Evolutionary conservation across 1,139 yeast species (phyloP).

Genomic region (Saccharomyces hybrid): DNA sequence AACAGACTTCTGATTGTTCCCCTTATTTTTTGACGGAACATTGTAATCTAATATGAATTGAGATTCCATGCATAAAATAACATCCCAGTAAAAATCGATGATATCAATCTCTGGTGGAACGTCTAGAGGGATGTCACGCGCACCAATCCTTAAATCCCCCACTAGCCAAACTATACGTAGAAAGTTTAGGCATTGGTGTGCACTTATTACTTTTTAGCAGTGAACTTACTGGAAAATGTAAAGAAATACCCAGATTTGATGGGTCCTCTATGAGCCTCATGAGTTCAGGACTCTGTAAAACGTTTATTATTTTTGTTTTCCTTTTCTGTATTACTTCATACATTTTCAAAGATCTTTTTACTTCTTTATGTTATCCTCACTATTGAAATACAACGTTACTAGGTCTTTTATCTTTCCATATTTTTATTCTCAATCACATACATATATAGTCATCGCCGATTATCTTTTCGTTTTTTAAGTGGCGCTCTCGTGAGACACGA

Average conservation of each 20-base stretch:
- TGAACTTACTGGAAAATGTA: slow-evolving; percentile 18
- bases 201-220: slow-evolving; percentile 13
- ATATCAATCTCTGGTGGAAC: slow-evolving; percentile 6
- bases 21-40: neutral
- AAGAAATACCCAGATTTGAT: slow-evolving; percentile 13
- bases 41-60: slow-evolving; percentile 18
- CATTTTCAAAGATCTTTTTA: neutral
- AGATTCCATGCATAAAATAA: slow-evolving; percentile 25
- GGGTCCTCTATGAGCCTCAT: slow-evolving; percentile 11
- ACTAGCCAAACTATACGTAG: slow-evolving; percentile 11
- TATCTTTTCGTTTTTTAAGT: neutral
- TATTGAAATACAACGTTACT: neutral
- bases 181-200: slow-evolving; percentile 5
- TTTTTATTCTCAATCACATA: neutral
- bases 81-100: slow-evolving; percentile 30
- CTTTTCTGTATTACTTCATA: neutral
- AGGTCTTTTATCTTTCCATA: neutral
- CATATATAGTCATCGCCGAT: neutral
- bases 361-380: neutral
- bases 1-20: neutral
- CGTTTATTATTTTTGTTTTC: neutral
- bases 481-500: neutral
- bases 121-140: slow-evolving; percentile 27
- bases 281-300: slow-evolving; percentile 5
- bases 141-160: slow-evolving; percentile 27